Base-by-base conservation (phyloP, 192 early-diverging fungal genomes). In the Phlyctochytrium bullatum region DNA sequence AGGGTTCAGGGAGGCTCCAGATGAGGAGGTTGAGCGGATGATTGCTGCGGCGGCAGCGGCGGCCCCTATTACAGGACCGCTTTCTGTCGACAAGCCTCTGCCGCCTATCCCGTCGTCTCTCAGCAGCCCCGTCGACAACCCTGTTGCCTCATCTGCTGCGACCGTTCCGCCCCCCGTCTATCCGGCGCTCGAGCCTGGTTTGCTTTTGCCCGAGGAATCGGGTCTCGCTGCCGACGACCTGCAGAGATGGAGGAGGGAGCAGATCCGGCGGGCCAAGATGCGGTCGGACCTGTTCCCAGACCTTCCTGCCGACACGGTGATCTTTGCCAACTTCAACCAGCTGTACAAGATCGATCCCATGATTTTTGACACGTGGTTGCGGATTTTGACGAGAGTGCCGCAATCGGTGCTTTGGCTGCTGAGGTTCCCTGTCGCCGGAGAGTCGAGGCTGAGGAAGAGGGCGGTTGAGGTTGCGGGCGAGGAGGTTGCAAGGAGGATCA, bases 241-340 rank as follows among this genome's bases (percentile, higher is more conserved):
- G 24, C 16, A 33, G n/a, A 31, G 73, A 52, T 97, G 93, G 93
- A 63, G 77, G n/a, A 64, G 80, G 29, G 95, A 96, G 71, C 87
- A 94, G 73, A 80, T 90, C 32, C 76, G 81, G 61, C 83, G 95
- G 34, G 88, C 89, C 80, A 81, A 86, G 56, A 94, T 95, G 91
- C 88, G 95, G 30, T 81, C 80, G 52, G 89, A 93, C 69, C 68
- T 95, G 31, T 97, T 97, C 60, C 93, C 95, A 30, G 76, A 82
- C 36, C 59, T 96, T 40, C 73, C 81, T 23, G 92, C 94, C 71
- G 87, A 93, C 74, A 86, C 85, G 23, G 88, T 94, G 23, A 95
- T 97, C 58, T 95, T 91, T 88, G 93, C 95, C 60, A 95, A 94
- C 76, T 96, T 97, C 70, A 97, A 97, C 76, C 95, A 97, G 81